These are phyloP conservation scores for Talaromyces liani DNA, from an alignment of 495 filamentous ascomycete species.

Conservation along the genomic window DNA sequence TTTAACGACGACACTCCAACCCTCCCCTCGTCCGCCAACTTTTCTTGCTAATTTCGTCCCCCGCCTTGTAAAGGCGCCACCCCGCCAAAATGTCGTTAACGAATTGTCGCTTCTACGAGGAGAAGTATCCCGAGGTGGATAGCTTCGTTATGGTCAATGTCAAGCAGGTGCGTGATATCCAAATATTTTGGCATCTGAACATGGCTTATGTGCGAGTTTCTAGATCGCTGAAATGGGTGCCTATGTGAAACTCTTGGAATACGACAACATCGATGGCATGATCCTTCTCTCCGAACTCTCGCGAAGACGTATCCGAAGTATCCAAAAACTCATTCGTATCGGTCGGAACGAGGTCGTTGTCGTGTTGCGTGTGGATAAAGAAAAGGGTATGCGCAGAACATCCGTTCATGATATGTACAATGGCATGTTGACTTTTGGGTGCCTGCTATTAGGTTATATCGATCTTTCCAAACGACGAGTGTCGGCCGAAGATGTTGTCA, in stretches of 20 bases:
- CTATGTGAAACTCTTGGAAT: constrained; percentile 98
- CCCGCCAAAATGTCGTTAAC: constrained; percentile 83
- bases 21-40: background rate
- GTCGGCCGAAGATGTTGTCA: constrained; percentile 92
- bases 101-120: constrained; percentile 98
- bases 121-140: constrained; percentile 96
- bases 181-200: constrained; percentile 1
- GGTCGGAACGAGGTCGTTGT: constrained; percentile 98
- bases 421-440: constrained; percentile 19
- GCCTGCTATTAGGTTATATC: constrained; percentile 64
- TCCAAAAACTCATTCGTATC: constrained; percentile 97
- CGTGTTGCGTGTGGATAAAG: constrained; percentile 95
- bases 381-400: constrained; percentile 62
- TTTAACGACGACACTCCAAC: background rate
- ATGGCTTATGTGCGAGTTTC: constrained; percentile 4
- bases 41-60: constrained; percentile 1
- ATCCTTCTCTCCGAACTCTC: constrained; percentile 95
- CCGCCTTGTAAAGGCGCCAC: constrained; percentile 32
- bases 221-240: constrained; percentile 99
- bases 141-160: constrained; percentile 99
- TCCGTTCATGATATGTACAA: background rate
- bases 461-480: constrained; percentile 98
- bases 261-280: constrained; percentile 99
- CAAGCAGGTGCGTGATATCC: constrained; percentile 61
- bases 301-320: constrained; percentile 91